These are phyloP conservation scores for Chlorencoelia australis DNA, from an alignment of 2,329 filamentous ascomycete species.

Conservation along the genomic window DNA sequence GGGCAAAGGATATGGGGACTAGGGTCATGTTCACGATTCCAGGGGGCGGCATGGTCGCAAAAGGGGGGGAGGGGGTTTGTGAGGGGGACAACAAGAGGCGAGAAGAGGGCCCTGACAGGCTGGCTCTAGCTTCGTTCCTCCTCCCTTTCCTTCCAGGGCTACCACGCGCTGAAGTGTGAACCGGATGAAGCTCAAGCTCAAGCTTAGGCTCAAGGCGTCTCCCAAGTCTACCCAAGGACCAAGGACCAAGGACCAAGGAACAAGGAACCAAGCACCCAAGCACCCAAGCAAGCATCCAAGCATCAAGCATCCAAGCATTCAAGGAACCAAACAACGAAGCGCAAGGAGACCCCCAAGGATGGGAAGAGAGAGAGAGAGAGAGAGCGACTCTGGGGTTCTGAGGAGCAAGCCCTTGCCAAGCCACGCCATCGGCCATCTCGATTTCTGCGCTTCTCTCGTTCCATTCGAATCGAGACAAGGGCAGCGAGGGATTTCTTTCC, in stretches of 20 bases:
- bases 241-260: too few relatives aligned
- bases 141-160: conserved; percentile 6
- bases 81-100: neutral
- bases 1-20: neutral
- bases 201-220: too few relatives aligned
- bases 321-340: conserved; percentile 5
- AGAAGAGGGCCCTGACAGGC: too few relatives aligned
- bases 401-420: conserved; percentile 7
- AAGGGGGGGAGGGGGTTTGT: conserved; percentile 1
- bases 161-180: conserved; percentile 12
- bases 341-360: neutral
- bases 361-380: neutral
- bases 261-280: neutral
- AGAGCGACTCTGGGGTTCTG: neutral
- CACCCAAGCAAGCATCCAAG: conserved; percentile 5
- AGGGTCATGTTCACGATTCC: neutral
- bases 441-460: conserved; percentile 3
- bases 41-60: neutral
- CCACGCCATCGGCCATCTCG: too few relatives aligned
- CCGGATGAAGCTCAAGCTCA: too few relatives aligned
- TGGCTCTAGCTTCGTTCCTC: too few relatives aligned
- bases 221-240: too few relatives aligned
- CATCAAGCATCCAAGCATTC: too few relatives aligned
- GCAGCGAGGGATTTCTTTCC: conserved; percentile 2
- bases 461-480: neutral